These are phyloP conservation scores for Malassezia japonica DNA, from an alignment of 1,284 basidiomycete species.

Conservation along the genomic window DNA sequence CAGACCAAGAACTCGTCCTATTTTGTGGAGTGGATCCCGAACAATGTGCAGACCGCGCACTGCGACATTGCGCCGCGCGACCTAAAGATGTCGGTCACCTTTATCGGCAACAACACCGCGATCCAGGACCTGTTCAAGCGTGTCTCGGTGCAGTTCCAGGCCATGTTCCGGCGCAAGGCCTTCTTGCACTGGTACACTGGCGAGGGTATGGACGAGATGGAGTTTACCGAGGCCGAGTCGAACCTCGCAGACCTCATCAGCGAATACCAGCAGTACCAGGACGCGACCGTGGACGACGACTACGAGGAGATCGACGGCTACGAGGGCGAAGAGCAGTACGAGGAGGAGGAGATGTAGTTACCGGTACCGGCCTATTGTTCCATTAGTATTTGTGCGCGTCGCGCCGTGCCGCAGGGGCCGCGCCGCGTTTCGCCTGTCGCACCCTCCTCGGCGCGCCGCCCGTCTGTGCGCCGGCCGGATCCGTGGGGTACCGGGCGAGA, in stretches of 20 bases:
- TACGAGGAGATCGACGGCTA: constrained; percentile 39
- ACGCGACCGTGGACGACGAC: constrained; percentile 55
- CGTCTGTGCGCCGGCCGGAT: too few relatives aligned
- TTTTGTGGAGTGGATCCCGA: constrained; percentile 93
- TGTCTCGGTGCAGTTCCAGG: constrained; percentile 85
- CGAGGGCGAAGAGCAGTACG: constrained; percentile 16
- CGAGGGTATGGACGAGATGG: constrained; percentile 94
- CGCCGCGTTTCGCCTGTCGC: not conserved
- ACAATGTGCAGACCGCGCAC: constrained; percentile 73
- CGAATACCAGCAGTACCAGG: constrained; percentile 81
- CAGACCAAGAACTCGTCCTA: constrained; percentile 95
- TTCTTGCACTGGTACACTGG: constrained; percentile 86
- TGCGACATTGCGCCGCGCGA: constrained; percentile 89
- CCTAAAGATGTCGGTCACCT: constrained; percentile 57
- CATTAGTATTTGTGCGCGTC: not conserved
- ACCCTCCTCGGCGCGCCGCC: too few relatives aligned
- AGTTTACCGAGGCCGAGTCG: constrained; percentile 88
- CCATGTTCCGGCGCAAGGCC: constrained; percentile 97
- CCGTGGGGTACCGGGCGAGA: too few relatives aligned
- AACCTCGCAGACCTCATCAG: constrained; percentile 59
- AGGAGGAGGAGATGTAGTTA: constrained; percentile 18
- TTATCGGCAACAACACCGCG: constrained; percentile 84
- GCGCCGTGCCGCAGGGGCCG: too few relatives aligned
- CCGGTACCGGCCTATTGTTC: not conserved
- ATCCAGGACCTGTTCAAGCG: constrained; percentile 88